A percentile compares a stretch with the other conserved stretches of the same genome.
phyloP scores from a whole-genome alignment of 768 basidiomycete genomes.

The Mrakia hoshinonis region DNA sequence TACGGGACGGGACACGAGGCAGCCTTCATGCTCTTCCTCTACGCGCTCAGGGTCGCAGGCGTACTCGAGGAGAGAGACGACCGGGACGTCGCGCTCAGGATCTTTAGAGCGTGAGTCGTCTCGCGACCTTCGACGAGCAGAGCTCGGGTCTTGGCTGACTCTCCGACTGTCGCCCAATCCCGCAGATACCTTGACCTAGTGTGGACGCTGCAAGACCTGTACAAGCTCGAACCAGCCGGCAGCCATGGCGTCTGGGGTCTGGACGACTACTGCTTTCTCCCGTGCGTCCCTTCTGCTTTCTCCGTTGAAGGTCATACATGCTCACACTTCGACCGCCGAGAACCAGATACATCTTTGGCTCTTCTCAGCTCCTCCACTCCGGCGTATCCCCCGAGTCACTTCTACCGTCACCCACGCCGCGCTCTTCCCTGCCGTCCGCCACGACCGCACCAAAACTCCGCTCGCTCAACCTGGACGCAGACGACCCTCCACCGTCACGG shows the following conservation, averaged over 20 bases:
- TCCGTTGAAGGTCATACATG: too few species aligned
- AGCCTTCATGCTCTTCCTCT: conserved; percentile 68
- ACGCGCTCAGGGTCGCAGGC: conserved; percentile 19
- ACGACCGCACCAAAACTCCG: background rate
- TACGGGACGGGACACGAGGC: conserved; percentile 96
- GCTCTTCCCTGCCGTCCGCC: background rate
- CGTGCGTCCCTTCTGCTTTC: conserved; percentile 37
- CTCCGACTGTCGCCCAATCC: too few species aligned
- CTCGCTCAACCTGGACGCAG: background rate
- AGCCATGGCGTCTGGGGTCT: conserved; percentile 98
- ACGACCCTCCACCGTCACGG: background rate
- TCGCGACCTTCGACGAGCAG: background rate
- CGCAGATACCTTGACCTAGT: conserved; percentile 67
- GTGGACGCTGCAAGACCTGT: conserved; percentile 78
- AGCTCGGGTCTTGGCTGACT: background rate
- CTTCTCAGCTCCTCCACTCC: conserved; percentile 54
- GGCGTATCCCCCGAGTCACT: conserved; percentile 27
- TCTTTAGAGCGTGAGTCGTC: conserved; percentile 37
- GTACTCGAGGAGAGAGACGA: conserved; percentile 32
- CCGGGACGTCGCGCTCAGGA: conserved; percentile 38
- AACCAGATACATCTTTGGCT: conserved; percentile 26
- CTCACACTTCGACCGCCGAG: too few species aligned
- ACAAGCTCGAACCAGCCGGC: conserved; percentile 87
- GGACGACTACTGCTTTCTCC: conserved; percentile 81
- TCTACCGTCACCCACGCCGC: conserved; percentile 28